Base-by-base conservation (phyloP, 2,329 filamentous ascomycete species). In the Furcasterigmium sp. region DNA sequence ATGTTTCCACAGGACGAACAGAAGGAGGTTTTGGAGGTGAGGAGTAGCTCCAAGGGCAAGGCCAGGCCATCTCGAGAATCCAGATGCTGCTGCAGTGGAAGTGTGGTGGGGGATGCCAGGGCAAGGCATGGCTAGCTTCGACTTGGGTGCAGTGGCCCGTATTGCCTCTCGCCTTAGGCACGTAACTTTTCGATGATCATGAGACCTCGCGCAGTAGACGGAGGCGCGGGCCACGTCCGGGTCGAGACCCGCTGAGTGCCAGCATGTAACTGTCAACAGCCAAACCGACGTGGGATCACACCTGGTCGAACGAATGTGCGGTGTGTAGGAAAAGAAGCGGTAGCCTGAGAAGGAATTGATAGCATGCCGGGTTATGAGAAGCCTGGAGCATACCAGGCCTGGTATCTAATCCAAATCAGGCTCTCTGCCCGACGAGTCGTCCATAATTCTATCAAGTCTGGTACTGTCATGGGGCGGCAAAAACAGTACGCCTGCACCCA, bases 361-460 rank as follows among this genome's bases (percentile, higher is more conserved):
- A 30, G 26, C 15, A 14, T 32, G 17, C 38, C 19, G 28, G n/a
- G 38, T 17, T 17, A 17, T 35, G 32, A 35, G 15, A 35, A 17
- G 32, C 5, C 15, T 32, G 10, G n/a, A 35, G 32, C 15, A 15
- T 17, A 15, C 15, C 15, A 17, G 15, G 32, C n/a, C 32, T 17
- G 32, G 6, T n/a, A 9, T 17, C 32, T 35, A 35, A 10, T 15
- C 32, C 32, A 15, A 35, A 15, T 30, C 26, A n/a, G 20, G 38
- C 28, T 29, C 20, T 14, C 32, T 18, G 38, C 20, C 26, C 38
- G 38, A 40, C 15, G n/a, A 18, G 13, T 32, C 38, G 17, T 40
- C 38, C 38, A 40, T 7, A 30, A 13, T 18, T 14, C n/a, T 32
- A 32, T 29, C 28, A 40, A 40, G 25, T 40, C 26, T 40, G 38